Percentiles rank a stretch among this genome's conserved stretches.
Evolutionary conservation across 2,329 filamentous ascomycete genomes (phyloP).

Genomic region (Beauveria varroae): DNA sequence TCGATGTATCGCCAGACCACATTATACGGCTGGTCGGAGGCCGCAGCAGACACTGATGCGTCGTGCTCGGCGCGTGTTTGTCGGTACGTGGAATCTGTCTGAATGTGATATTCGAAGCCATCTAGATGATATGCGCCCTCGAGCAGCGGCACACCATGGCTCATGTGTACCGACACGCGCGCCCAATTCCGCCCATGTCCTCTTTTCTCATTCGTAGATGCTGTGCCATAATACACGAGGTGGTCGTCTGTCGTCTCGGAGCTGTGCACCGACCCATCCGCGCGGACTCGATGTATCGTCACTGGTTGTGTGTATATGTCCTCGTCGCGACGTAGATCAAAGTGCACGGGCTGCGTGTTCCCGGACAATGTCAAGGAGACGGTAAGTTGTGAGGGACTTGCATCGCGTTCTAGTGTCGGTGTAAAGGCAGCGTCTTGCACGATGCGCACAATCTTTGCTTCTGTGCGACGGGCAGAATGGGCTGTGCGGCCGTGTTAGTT

Average conservation of each 20-base stretch:
- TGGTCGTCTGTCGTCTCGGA: slow-evolving; percentile 8
- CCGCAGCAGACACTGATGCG: not conserved
- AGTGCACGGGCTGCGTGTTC: not conserved
- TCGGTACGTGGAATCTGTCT: slow-evolving; percentile 11
- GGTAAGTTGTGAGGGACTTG: not conserved
- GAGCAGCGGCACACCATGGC: slow-evolving; percentile 3
- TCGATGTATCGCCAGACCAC: slow-evolving; percentile 11
- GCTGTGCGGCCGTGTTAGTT: not conserved
- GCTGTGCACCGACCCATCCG: slow-evolving; percentile 9
- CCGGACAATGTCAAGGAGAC: slow-evolving; percentile 3
- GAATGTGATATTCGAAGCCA: slow-evolving; percentile 14
- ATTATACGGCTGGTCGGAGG: not conserved
- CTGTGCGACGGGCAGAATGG: not conserved
- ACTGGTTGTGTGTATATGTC: slow-evolving; percentile 12
- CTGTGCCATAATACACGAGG: slow-evolving; percentile 11
- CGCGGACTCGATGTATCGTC: slow-evolving; percentile 2
- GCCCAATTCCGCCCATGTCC: slow-evolving; percentile 7
- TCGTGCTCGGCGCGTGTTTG: not conserved
- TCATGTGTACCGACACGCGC: slow-evolving; percentile 9
- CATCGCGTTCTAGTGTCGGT: not conserved
- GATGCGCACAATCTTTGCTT: not conserved
- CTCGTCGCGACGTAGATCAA: slow-evolving; percentile 11
- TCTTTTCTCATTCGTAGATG: not conserved
- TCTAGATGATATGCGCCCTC: slow-evolving; percentile 14
- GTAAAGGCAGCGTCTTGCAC: not conserved